These are phyloP conservation scores for Macrolepiota fuliginosa DNA, from an alignment of 768 basidiomycete genomes.

Conservation along the genomic window DNA sequence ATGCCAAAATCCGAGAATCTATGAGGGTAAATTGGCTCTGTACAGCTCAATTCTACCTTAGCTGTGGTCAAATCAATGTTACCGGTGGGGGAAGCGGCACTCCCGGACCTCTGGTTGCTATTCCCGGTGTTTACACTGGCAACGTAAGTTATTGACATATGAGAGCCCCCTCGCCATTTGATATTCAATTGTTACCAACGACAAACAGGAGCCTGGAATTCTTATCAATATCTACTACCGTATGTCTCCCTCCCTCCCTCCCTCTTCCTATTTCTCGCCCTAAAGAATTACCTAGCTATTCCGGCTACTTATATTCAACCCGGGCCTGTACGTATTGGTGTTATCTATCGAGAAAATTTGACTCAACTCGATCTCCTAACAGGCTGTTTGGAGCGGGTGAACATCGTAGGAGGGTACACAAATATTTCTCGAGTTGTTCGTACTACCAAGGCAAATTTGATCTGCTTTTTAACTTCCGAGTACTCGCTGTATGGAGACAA, in stretches of 20 bases:
- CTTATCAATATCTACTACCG: constrained; percentile 21
- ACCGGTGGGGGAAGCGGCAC: constrained; percentile 26
- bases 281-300: constrained; percentile 1
- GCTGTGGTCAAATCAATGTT: constrained; percentile 37
- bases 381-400: constrained; percentile 20
- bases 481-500: no score
- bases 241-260: not conserved
- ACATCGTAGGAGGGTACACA: not conserved
- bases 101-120: constrained; percentile 25
- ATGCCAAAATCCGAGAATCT: not conserved
- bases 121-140: constrained; percentile 28
- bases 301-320: constrained; percentile 18
- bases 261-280: not conserved
- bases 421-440: not conserved
- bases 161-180: not conserved
- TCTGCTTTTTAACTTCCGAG: no score
- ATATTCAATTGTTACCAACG: not conserved
- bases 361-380: not conserved
- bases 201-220: constrained; percentile 17
- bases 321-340: constrained; percentile 16
- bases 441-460: no score
- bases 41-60: constrained; percentile 29
- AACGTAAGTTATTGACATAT: constrained; percentile 14
- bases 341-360: not conserved
- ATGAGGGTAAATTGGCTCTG: not conserved